These are phyloP conservation scores for Sporobolomyces pararoseus DNA, from an alignment of 768 basidiomycete genomes.

Conservation along the genomic window DNA sequence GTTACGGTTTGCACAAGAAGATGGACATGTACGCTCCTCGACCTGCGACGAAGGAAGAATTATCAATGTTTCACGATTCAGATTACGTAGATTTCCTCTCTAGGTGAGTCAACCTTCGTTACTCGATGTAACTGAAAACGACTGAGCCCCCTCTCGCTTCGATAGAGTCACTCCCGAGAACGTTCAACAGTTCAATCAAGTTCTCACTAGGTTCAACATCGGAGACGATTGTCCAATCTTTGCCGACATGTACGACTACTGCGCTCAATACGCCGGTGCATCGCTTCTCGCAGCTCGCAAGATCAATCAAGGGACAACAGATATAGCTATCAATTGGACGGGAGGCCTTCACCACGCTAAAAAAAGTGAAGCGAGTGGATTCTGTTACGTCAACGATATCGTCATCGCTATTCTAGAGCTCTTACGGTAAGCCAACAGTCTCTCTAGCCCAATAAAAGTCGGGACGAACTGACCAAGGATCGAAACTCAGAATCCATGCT, in stretches of 20 bases:
- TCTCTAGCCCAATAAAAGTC: too few species aligned
- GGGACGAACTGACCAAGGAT: too few species aligned
- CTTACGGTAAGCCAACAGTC: constrained; percentile 69
- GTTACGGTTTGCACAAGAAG: constrained; percentile 91
- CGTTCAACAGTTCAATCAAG: constrained; percentile 64
- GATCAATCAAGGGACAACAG: constrained; percentile 74
- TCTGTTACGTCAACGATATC: constrained; percentile 81
- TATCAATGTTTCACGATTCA: constrained; percentile 84
- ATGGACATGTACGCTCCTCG: constrained; percentile 91
- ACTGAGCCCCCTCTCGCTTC: background rate
- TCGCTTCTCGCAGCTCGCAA: constrained; percentile 87
- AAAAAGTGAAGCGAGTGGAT: constrained; percentile 94
- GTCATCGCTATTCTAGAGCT: constrained; percentile 87
- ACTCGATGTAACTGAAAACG: background rate
- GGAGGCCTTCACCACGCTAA: constrained; percentile 98
- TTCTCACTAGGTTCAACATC: constrained; percentile 85
- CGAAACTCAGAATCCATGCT: constrained; percentile 72
- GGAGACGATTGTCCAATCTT: constrained; percentile 98
- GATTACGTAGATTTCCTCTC: constrained; percentile 97
- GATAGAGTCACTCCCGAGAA: constrained; percentile 77
- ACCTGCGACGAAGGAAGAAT: constrained; percentile 79
- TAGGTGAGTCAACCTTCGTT: constrained; percentile 56
- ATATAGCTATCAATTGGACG: constrained; percentile 99
- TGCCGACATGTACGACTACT: constrained; percentile 89
- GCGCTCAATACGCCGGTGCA: constrained; percentile 86